Conservation (phyloP, 2,329 filamentous ascomycete genomes). For the Fusarium dimerum region DNA sequence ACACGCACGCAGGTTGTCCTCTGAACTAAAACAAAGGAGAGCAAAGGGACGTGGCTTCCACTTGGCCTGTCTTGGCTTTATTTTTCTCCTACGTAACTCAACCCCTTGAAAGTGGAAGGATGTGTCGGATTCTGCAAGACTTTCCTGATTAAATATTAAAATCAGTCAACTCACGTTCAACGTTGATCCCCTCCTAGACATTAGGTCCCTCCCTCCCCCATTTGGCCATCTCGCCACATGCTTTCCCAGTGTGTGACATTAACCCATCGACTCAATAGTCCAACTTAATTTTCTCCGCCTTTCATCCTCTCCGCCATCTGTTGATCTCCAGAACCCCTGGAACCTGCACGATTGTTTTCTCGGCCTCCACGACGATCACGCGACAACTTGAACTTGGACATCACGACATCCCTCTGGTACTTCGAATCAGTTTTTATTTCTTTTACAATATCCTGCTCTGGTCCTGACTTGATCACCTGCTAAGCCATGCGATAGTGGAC, state of each 20-base stretch:
- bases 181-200: no score
- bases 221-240: not conserved
- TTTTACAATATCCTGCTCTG: not conserved
- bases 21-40: slow-evolving; percentile 11
- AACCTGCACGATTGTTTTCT: not conserved
- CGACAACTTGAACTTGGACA: not conserved
- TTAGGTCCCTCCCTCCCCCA: not conserved
- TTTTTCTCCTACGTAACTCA: not conserved
- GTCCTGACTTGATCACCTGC: slow-evolving; percentile 2
- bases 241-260: not conserved
- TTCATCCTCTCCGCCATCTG: not conserved
- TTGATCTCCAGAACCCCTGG: not conserved
- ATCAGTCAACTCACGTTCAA: no score
- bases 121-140: not conserved
- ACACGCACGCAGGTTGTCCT: no score
- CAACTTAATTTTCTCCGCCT: not conserved
- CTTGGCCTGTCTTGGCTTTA: not conserved
- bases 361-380: not conserved
- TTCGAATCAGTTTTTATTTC: not conserved
- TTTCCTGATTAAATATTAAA: not conserved
- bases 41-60: slow-evolving; percentile 5
- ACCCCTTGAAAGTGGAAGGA: not conserved
- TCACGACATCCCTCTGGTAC: no score
- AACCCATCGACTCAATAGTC: not conserved
- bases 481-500: slow-evolving; percentile 29